phyloP scores from a whole-genome alignment of 2,329 filamentous ascomycete species.

The Sarocladium oryzae region DNA sequence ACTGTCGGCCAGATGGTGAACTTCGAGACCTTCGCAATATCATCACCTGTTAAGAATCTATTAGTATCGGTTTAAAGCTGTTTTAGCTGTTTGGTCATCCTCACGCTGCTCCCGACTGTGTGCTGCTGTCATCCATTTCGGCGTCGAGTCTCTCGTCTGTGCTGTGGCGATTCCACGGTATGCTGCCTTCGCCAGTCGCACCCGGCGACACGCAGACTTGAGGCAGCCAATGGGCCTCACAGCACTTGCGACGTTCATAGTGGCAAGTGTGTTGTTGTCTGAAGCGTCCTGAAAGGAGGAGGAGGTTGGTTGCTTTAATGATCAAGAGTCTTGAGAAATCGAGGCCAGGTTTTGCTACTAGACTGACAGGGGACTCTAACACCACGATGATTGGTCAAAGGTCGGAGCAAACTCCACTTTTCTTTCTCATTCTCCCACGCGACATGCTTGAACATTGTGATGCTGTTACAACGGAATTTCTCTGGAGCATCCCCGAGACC shows the following conservation, averaged over 20 bases:
- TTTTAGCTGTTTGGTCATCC: neutral
- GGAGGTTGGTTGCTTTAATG: neutral
- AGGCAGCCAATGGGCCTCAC: conserved; percentile 66
- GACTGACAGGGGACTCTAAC: neutral
- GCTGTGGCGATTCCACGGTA: conserved; percentile 42
- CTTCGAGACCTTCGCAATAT: conserved; percentile 26
- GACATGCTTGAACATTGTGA: neutral
- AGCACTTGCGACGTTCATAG: conserved; percentile 54
- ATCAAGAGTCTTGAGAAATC: conserved; percentile 3
- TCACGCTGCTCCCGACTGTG: conserved; percentile 6
- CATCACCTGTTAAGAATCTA: conserved; percentile 21
- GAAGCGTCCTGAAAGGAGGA: conserved; percentile 18
- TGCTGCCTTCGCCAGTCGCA: conserved; percentile 41
- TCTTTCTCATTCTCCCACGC: neutral
- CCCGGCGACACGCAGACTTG: conserved; percentile 56
- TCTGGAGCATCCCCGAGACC: neutral
- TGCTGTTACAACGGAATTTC: neutral
- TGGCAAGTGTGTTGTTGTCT: neutral
- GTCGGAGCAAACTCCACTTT: neutral
- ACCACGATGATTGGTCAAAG: neutral
- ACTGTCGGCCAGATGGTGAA: conserved; percentile 51
- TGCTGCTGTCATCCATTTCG: neutral
- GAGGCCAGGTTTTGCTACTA: conserved; percentile 6
- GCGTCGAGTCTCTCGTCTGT: conserved; percentile 2
- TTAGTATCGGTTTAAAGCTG: conserved; percentile 13